Conservation (phyloP, 2,329 filamentous ascomycete species). For the Sporothrix phasma region DNA sequence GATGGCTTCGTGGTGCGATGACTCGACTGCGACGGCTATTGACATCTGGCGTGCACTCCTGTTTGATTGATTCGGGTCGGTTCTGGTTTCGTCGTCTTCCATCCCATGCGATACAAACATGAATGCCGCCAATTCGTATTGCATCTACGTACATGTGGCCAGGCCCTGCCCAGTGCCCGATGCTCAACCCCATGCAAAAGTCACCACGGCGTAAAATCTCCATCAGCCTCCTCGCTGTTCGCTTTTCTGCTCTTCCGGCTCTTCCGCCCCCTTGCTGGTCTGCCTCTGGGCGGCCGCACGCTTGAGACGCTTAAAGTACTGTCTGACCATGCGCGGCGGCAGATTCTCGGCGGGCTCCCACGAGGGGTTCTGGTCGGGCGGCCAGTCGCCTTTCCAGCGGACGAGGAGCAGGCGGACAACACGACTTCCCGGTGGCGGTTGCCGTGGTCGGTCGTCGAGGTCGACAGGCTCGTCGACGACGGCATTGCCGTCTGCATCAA, state of each 20-base stretch:
- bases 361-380: conserved; percentile 43
- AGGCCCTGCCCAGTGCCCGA: no score
- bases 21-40: no score
- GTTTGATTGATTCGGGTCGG: no score
- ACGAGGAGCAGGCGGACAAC: conserved; percentile 40
- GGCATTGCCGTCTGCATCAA: conserved; percentile 32
- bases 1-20: no score
- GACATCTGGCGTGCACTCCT: no score
- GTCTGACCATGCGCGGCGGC: conserved; percentile 30
- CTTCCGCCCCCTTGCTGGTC: neutral
- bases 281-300: neutral
- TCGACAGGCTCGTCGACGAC: conserved; percentile 19
- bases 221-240: no score
- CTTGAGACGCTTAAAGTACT: conserved; percentile 33
- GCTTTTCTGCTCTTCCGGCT: no score
- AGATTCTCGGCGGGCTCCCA: conserved; percentile 50
- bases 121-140: no score
- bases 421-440: conserved; percentile 19
- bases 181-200: no score
- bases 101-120: no score
- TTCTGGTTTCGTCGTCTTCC: no score
- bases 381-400: conserved; percentile 49
- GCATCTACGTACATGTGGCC: neutral
- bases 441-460: conserved; percentile 19
- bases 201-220: no score